These are phyloP conservation scores for Fusarium haematococcum DNA, from an alignment of 2,329 filamentous ascomycete genomes.

Conservation along the genomic window DNA sequence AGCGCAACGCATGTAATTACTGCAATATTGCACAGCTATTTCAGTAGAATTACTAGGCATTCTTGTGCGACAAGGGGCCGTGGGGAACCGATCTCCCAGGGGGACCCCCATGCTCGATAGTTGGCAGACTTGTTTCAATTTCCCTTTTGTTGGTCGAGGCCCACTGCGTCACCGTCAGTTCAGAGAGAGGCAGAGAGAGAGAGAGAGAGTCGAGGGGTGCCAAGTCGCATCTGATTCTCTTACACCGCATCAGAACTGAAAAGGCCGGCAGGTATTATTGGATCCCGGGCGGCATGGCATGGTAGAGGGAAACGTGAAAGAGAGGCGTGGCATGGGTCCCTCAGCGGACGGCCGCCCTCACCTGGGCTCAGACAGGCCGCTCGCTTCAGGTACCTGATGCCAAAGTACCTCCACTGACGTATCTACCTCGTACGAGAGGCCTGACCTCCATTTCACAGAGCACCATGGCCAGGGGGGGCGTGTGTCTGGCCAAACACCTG, in stretches of 20 bases:
- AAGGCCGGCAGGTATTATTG: conserved; percentile 13
- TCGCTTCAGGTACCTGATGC: conserved; percentile 41
- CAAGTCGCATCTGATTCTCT: conserved; percentile 25
- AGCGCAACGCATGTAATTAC: conserved; percentile 12
- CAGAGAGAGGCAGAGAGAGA: conserved; percentile 2
- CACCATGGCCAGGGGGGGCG: conserved; percentile 12
- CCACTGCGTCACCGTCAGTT: conserved; percentile 34
- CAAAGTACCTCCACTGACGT: conserved; percentile 45
- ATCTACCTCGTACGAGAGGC: conserved; percentile 43
- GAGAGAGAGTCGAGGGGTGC: neutral
- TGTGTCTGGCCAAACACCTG: neutral
- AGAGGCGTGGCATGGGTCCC: neutral
- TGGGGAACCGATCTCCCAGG: conserved; percentile 21
- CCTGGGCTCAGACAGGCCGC: conserved; percentile 7
- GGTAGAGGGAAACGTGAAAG: neutral
- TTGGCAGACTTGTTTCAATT: conserved; percentile 41
- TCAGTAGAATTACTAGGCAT: conserved; percentile 30
- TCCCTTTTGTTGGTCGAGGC: conserved; percentile 35
- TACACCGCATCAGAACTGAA: conserved; percentile 31
- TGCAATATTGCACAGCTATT: conserved; percentile 36
- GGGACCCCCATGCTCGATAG: conserved; percentile 17
- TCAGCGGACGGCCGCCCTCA: neutral
- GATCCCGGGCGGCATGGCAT: conserved; percentile 2
- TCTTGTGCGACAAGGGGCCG: conserved; percentile 36
- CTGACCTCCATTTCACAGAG: conserved; percentile 35